A percentile compares a stretch with the other conserved stretches of the same genome.
These are phyloP conservation scores for Russula abietina DNA, from an alignment of 768 basidiomycete species.

Conservation along the genomic window DNA sequence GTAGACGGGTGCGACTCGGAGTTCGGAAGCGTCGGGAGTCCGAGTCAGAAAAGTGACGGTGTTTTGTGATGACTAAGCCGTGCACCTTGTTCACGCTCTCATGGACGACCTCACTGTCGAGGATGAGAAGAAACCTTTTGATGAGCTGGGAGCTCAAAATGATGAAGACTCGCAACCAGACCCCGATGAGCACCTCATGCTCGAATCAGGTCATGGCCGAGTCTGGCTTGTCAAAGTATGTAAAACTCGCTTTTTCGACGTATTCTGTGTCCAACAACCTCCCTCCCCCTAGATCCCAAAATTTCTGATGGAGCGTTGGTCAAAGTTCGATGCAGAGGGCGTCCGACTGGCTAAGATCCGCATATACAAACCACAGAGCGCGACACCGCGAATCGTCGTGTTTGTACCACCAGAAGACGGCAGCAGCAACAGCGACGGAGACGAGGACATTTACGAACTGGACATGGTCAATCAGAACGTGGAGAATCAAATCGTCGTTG, in stretches of 20 bases:
- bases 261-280: neutral
- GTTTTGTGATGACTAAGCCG: neutral
- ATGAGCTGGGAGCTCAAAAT: conserved; percentile 40
- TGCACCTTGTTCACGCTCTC: neutral
- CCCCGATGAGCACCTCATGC: conserved; percentile 77
- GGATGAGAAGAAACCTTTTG: conserved; percentile 72
- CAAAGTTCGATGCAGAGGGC: conserved; percentile 64
- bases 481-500: conserved; percentile 81
- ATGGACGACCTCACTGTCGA: conserved; percentile 33
- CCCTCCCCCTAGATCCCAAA: conserved; percentile 61
- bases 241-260: conserved; percentile 4
- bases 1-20: neutral
- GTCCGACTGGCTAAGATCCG: conserved; percentile 80
- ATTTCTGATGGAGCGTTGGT: conserved; percentile 82
- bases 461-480: conserved; percentile 82
- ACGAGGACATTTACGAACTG: conserved; percentile 69
- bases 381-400: conserved; percentile 57
- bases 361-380: conserved; percentile 50
- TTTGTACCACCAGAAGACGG: conserved; percentile 56
- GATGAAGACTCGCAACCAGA: conserved; percentile 68
- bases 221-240: conserved; percentile 85
- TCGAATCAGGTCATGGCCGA: conserved; percentile 64
- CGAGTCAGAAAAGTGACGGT: neutral
- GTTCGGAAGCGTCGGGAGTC: neutral
- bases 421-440: conserved; percentile 45